Evolutionary conservation across 129 eudicot species (phyloP).

Genomic region (Pulicaria dysenterica): DNA sequence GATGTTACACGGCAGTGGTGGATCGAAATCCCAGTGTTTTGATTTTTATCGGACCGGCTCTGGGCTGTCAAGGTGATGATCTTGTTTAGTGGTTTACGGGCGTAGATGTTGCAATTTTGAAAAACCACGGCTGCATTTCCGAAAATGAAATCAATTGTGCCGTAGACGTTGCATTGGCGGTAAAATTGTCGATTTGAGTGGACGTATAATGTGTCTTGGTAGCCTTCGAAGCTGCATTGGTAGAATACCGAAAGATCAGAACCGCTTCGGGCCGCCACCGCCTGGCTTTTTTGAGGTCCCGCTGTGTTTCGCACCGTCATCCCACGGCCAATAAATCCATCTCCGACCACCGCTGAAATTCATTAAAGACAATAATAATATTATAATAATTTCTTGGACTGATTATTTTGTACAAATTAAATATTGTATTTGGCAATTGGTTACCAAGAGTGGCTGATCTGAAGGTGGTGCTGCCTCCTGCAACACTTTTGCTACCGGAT

Average conservation of each 20-base stretch:
- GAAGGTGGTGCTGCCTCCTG: conserved; percentile 73
- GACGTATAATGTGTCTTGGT: conserved; percentile 19
- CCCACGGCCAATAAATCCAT: conserved; percentile 53
- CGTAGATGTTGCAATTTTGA: conserved; percentile 6
- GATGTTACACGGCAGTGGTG: conserved; percentile 26
- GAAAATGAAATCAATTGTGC: conserved; percentile 9
- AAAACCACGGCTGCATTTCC: background rate
- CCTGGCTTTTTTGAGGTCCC: conserved; percentile 35
- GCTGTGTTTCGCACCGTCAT: conserved; percentile 58
- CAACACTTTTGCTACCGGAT: conserved; percentile 69
- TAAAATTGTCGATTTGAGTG: conserved; percentile 16
- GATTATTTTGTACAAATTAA: background rate
- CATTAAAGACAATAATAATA: background rate
- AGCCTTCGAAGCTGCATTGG: conserved; percentile 5
- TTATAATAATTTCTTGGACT: background rate
- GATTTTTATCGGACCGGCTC: background rate
- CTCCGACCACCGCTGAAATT: conserved; percentile 49
- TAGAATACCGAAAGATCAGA: background rate
- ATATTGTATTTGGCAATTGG: conserved; percentile 2
- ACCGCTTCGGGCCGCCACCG: background rate
- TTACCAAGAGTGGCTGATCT: conserved; percentile 83
- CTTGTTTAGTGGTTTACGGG: background rate
- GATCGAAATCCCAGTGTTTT: conserved; percentile 14
- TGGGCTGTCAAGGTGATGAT: conserved; percentile 17
- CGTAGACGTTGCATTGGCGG: conserved; percentile 13